A percentile compares a stretch with the other conserved stretches of the same genome.
Conservation (phyloP, 2,329 filamentous ascomycete genomes). For the Chaetomiaceae sp. region DNA sequence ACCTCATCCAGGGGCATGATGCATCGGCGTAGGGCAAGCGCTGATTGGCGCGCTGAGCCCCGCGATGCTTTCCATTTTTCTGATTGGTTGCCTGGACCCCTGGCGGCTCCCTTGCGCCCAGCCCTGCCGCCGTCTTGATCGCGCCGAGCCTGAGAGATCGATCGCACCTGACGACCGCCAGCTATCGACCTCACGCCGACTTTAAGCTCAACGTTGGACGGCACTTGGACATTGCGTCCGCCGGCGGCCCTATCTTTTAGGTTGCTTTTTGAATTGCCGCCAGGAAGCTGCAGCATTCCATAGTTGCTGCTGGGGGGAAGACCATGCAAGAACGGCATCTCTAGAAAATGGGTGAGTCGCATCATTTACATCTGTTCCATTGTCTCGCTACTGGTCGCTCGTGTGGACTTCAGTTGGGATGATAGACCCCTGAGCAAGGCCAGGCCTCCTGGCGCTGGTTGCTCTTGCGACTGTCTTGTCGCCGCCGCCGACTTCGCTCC, state of each 20-base stretch:
- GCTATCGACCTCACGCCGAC: neutral
- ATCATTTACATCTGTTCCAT: neutral
- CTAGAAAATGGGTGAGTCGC: conserved; percentile 30
- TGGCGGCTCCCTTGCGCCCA: too few relatives aligned
- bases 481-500: conserved; percentile 3
- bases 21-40: too few relatives aligned
- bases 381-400: neutral
- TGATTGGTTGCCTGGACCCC: too few relatives aligned
- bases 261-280: neutral
- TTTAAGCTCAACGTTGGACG: neutral
- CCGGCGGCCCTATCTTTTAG: neutral
- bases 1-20: too few relatives aligned
- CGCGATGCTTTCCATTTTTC: too few relatives aligned
- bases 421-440: neutral
- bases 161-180: neutral
- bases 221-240: neutral
- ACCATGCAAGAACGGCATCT: conserved; percentile 27
- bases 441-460: neutral
- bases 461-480: neutral
- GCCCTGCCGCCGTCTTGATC: too few relatives aligned
- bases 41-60: too few relatives aligned
- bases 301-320: conserved; percentile 1
- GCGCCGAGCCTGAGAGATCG: too few relatives aligned
- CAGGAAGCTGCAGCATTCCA: conserved; percentile 6
- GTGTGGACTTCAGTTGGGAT: neutral